Base-by-base conservation (phyloP, 805 yeast species). In the Yarrowia deformans region DNA sequence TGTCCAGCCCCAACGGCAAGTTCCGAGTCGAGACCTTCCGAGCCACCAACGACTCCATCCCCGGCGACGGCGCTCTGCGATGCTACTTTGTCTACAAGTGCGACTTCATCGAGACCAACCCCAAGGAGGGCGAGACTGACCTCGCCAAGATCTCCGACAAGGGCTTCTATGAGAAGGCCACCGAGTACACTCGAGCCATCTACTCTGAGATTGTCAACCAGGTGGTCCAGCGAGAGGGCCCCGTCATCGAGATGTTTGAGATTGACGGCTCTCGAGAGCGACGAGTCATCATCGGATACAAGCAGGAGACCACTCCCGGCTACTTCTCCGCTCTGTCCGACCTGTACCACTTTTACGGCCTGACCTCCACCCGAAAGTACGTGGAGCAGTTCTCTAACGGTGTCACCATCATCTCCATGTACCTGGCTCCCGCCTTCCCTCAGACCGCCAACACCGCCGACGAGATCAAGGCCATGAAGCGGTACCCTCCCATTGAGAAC, bases 311-410 rank as follows among this genome's bases (percentile, higher is more conserved):
- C 34, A 89, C 98, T 13, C 89, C 95, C 58, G 89, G 92, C 73
- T 94, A 90, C 82, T 91, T 89, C 79, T 87, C 96, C 43, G 97
- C 98, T 23, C 84, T 94, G 71, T 85, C 91, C 64, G 90, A 93
- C 72, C 84, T 94, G 78, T 93, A 93, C 75, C 90, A 90, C 77
- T 95, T 92, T 83, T 94, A 94, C 80, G 90, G 92, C 72, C 84
- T 95, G 74, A 85, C 87, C 56, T 87, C 93, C 70, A 88, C 95
- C 64, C 87, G 97, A 79, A 93, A 93, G 81, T 95, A 93, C 77
- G 93, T 95, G 70, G 99, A 94, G 79, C 95, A 93, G 78, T 95
- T 94, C 78, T 84, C 93, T 73, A 92, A 93, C 77, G 97, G 97
- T 67, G 85, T 89, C 72, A 89, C 97, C 32, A 85, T 94, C 67